Evolutionary conservation across 2,329 filamentous ascomycete species (phyloP).

Genomic region (Pseudogymnoascus sp.): DNA sequence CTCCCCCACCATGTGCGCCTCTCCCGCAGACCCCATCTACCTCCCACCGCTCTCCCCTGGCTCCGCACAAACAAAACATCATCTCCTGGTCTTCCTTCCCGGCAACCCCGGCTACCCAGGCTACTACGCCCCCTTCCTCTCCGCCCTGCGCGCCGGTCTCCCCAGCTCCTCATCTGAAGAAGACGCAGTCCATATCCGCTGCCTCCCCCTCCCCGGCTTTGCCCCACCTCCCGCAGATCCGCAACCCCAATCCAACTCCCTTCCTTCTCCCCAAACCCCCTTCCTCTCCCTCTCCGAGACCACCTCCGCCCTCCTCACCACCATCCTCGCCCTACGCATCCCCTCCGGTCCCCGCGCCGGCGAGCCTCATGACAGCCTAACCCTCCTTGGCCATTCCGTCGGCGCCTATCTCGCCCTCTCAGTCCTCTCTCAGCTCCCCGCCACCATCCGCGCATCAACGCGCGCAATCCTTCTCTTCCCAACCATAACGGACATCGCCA

Average conservation of each 20-base stretch:
- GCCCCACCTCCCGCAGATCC: slow-evolving; percentile 18
- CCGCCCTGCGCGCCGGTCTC: slow-evolving; percentile 46
- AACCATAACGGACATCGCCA: slow-evolving; percentile 62
- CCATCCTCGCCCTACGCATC: slow-evolving; percentile 20
- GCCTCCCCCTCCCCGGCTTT: background rate
- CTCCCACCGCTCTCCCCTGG: background rate
- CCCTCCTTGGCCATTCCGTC: slow-evolving; percentile 67
- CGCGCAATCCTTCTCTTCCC: slow-evolving; percentile 63
- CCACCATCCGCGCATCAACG: slow-evolving; percentile 20
- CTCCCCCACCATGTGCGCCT: background rate
- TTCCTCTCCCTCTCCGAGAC: slow-evolving; percentile 31
- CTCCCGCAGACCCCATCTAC: background rate
- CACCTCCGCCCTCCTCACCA: slow-evolving; percentile 11
- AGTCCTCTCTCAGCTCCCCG: slow-evolving; percentile 47
- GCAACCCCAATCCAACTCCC: background rate
- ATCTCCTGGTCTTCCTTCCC: slow-evolving; percentile 63
- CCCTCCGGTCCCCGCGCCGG: slow-evolving; percentile 25
- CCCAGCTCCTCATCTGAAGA: slow-evolving; percentile 31
- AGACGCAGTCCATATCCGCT: background rate
- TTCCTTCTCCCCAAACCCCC: slow-evolving; percentile 29
- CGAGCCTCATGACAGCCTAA: slow-evolving; percentile 45
- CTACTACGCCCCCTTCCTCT: slow-evolving; percentile 64
- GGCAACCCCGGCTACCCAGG: slow-evolving; percentile 70
- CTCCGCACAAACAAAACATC: slow-evolving; percentile 7
- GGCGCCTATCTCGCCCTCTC: slow-evolving; percentile 66